phyloP scores from a whole-genome alignment of 192 early-diverging fungal genomes.

The Linderina pennispora region DNA sequence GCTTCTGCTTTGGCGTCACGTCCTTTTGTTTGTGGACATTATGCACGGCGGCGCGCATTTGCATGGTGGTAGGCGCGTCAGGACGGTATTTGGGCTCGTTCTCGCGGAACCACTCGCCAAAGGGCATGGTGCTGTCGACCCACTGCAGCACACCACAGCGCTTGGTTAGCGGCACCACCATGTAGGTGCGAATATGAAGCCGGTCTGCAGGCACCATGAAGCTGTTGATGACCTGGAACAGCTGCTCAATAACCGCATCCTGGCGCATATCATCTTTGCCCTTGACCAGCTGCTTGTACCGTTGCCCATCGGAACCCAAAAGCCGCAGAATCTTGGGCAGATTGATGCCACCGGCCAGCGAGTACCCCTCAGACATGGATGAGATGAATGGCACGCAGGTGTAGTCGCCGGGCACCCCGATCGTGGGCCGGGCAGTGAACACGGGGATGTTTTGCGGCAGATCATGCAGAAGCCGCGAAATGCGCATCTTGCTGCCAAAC shows the following conservation, averaged over 20 bases:
- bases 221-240: constrained; percentile 60
- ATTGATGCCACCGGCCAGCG: constrained; percentile 46
- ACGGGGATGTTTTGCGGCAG: constrained; percentile 31
- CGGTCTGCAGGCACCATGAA: constrained; percentile 40
- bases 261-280: constrained; percentile 71
- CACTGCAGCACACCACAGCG: constrained; percentile 92
- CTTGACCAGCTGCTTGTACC: constrained; percentile 51
- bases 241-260: constrained; percentile 63
- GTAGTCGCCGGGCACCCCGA: constrained; percentile 31
- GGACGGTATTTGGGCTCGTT: constrained; percentile 51
- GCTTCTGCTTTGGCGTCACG: constrained; percentile 52
- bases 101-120: constrained; percentile 63
- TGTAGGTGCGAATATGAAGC: constrained; percentile 52
- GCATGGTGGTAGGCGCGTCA: constrained; percentile 13
- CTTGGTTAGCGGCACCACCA: constrained; percentile 84
- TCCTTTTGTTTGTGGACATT: constrained; percentile 26
- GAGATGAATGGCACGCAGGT: constrained; percentile 32
- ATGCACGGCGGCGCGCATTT: constrained; percentile 37
- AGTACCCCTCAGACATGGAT: constrained; percentile 23
- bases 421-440: constrained; percentile 20
- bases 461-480: constrained; percentile 20
- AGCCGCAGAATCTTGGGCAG: constrained; percentile 43
- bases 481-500: constrained; percentile 19
- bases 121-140: constrained; percentile 74
- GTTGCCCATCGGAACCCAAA: constrained; percentile 33